These are phyloP conservation scores for Umbelopsis sp. DNA, from an alignment of 192 early-diverging fungal genomes.

Conservation along the genomic window DNA sequence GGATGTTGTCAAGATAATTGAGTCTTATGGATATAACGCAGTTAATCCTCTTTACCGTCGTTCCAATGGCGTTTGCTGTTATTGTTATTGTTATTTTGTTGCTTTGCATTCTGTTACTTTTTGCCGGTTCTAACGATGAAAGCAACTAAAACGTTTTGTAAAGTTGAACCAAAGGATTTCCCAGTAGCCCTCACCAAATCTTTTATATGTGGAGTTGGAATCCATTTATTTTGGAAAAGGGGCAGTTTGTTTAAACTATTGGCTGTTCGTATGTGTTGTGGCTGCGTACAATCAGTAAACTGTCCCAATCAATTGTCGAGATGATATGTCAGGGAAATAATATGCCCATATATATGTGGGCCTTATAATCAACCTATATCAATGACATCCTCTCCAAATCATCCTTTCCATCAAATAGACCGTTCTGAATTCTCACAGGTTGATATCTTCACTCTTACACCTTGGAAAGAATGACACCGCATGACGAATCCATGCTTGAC, in stretches of 20 bases:
- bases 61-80: conserved; percentile 10
- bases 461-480: too few relatives aligned
- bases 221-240: conserved; percentile 11
- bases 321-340: conserved; percentile 11
- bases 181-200: conserved; percentile 9
- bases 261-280: conserved; percentile 3
- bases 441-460: too few relatives aligned
- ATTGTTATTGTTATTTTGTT: conserved; percentile 11
- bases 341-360: conserved; percentile 10
- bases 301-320: conserved; percentile 6
- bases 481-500: too few relatives aligned
- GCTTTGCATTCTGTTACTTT: conserved; percentile 8
- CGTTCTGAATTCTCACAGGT: too few relatives aligned
- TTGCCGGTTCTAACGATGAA: background rate
- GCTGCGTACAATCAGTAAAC: conserved; percentile 10
- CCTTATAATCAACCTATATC: conserved; percentile 7
- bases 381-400: conserved; percentile 10
- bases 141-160: conserved; percentile 8
- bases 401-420: conserved; percentile 10
- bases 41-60: conserved; percentile 10
- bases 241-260: conserved; percentile 11
- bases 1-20: conserved; percentile 10
- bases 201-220: conserved; percentile 7
- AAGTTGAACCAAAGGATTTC: conserved; percentile 4
- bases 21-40: conserved; percentile 10